These are phyloP conservation scores for Auxenochlorella pyrenoidosa DNA, from an alignment of 139 green algal species.

Conservation along the genomic window DNA sequence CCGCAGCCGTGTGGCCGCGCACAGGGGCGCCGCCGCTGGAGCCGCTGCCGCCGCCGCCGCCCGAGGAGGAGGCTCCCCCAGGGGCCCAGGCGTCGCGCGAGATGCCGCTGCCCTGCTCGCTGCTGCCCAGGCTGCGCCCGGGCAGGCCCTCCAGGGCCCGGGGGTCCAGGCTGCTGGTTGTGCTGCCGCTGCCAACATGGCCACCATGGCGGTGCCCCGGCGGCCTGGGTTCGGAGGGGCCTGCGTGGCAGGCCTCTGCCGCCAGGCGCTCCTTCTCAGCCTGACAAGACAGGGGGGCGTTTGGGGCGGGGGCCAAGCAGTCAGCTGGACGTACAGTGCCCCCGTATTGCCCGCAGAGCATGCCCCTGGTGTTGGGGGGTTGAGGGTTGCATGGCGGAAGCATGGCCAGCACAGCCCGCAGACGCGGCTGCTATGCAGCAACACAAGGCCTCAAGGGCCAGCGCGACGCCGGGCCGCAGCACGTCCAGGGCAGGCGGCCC, in stretches of 20 bases:
- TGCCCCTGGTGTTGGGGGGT: no score
- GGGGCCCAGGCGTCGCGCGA: neutral
- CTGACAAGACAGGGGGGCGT: neutral
- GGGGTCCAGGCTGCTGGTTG: neutral
- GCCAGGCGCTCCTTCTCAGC: slow-evolving; percentile 15
- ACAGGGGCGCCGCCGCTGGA: neutral
- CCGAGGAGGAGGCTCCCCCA: neutral
- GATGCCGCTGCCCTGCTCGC: neutral
- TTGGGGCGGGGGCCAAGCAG: neutral
- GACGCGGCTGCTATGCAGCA: no score
- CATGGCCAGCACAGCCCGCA: neutral
- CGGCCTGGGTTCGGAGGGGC: neutral
- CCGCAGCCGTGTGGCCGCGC: neutral
- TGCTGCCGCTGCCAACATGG: neutral
- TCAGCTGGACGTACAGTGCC: neutral
- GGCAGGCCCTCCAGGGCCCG: neutral
- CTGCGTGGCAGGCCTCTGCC: neutral
- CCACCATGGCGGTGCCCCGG: neutral
- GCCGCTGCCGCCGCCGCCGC: neutral
- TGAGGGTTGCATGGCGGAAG: no score
- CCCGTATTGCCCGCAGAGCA: no score
- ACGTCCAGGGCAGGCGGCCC: no score
- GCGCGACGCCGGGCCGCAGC: no score
- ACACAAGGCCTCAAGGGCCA: no score
- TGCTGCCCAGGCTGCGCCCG: neutral